Evolutionary conservation across 2,329 filamentous ascomycete genomes (phyloP), one percentile per base, ranked within the genome.

Genomic region (Plectosphaerella sp.): DNA sequence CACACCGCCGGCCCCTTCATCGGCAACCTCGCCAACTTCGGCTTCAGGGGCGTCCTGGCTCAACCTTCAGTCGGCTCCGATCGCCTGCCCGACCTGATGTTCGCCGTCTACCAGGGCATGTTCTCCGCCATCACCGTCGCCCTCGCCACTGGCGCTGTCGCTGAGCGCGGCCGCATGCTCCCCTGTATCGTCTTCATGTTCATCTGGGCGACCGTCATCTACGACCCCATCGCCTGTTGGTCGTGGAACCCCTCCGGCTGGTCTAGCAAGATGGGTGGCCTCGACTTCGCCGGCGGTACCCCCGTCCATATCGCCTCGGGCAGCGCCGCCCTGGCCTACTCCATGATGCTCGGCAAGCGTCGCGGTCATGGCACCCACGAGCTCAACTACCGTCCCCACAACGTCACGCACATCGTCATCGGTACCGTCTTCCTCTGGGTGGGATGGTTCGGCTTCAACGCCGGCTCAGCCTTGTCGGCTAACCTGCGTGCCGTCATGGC

Each of bases 401-500:
- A 96, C 62, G 90, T 95, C 46, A 94, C 91, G 4, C 89, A 95
- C 67, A 91, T 96, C 60, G 90, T 96, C 49, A 88, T 95, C 52
- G 91, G 91, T 28, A 96, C 91, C 3, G 90, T 96, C 46, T 96
- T 96, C 72, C 84, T 96, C 15, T 96, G 91, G 91, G 88, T 96
- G 15, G 91, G 91, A 50, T 96, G 91, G 91, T 95, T 96, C 64
- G 91, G 91, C 47, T 96, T 96, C 83, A 96, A 96, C 62, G 90
- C 89, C 48, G 91, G 91, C 58, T 91, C 87, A 15, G 91, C 90
- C 14, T 76, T 94, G 51, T 78, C 85, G 47, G 90, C 90, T 49
- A 95, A 94, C 68, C 70, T 96, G 64, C 86, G 91, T 47, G 89
- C 89, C 45, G 80, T 96, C 61, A 91, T 96, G 86, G 91, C 91